These are phyloP conservation scores for Dendrobium catenatum DNA, from an alignment of 106 monocot species.

Conservation along the genomic window DNA sequence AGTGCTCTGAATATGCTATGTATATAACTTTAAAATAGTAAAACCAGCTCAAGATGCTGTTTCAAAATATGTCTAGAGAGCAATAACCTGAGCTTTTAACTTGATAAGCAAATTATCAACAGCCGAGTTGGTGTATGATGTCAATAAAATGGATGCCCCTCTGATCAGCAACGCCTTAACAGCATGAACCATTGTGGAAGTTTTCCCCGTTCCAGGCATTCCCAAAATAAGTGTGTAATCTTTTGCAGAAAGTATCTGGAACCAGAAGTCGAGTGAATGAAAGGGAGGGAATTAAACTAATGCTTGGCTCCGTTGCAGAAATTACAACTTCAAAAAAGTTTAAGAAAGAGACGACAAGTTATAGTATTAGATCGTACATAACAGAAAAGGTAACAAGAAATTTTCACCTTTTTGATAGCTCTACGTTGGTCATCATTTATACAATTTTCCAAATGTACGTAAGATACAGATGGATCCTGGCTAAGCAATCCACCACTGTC, in stretches of 20 bases:
- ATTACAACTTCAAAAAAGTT: neutral
- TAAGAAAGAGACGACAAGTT: neutral
- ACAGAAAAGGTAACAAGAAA: neutral
- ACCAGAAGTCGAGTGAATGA: neutral
- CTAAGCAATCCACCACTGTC: slow-evolving; percentile 80
- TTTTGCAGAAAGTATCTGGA: slow-evolving; percentile 87
- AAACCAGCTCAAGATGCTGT: neutral
- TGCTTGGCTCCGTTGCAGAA: neutral
- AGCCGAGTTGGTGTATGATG: slow-evolving; percentile 97
- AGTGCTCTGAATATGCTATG: neutral
- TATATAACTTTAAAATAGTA: neutral
- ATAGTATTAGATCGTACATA: neutral
- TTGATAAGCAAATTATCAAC: slow-evolving; percentile 96
- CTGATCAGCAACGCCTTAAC: slow-evolving; percentile 87
- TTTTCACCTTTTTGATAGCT: slow-evolving; percentile 75
- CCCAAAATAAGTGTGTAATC: slow-evolving; percentile 96
- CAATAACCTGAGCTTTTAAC: slow-evolving; percentile 76
- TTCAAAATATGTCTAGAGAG: neutral
- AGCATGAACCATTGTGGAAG: slow-evolving; percentile 98
- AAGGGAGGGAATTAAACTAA: neutral
- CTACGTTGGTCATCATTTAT: slow-evolving; percentile 84
- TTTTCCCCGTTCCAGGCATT: slow-evolving; percentile 99
- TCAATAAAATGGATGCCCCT: slow-evolving; percentile 86
- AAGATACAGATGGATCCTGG: slow-evolving; percentile 90
- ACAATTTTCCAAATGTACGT: slow-evolving; percentile 52